Evolutionary conservation across 2,329 filamentous ascomycete genomes (phyloP), one percentile per base, ranked within the genome.

Genomic region (Colletotrichum karsti): DNA sequence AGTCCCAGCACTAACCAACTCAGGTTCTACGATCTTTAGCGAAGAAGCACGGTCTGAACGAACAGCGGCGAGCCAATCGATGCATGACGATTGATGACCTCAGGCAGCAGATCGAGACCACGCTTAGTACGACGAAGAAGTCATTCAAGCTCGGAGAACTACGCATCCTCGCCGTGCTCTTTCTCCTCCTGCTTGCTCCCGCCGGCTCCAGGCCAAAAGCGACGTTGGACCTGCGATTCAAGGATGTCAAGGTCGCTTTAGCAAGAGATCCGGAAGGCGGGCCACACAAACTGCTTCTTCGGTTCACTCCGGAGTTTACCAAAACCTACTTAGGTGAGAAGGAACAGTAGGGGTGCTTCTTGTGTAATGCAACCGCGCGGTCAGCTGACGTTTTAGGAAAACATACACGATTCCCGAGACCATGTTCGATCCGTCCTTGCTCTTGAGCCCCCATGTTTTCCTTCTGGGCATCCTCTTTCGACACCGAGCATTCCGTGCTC

Each of bases 121-220:
- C 71, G 56, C 63, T 77, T 28, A 74, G 67, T 30, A 77, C 63
- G 20, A 76, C 60, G 15, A 73, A 72, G 63, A 72, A 76, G 70
- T 57, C 51, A 10, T 77, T 72, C 42, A 71, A 71, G 22, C 60
- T 75, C 15, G 61, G 72, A 26, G 70, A 73, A 67, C 55, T 73
- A 3, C 69, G 69, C 2, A 76, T 77, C 18, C 61, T 71, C 10
- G 50, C 61, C 10, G 50, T 71, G 4, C 54, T 75, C 3, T 76
- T 75, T 51, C 64, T 74, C 10, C 70, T 73, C n/a, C 57, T 74
- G 3, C 66, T 75, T 7, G 39, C 67, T 22, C 69, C 56, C 9
- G 63, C 50, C 30, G 56, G 73, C 7, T 63, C 73, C 35, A 56
- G 69, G 7, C 71, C 61, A 5, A 46, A 7, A 35, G 69, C 67